Conservation (phyloP, 164 flowering plant species). For the Malania oleifera region DNA sequence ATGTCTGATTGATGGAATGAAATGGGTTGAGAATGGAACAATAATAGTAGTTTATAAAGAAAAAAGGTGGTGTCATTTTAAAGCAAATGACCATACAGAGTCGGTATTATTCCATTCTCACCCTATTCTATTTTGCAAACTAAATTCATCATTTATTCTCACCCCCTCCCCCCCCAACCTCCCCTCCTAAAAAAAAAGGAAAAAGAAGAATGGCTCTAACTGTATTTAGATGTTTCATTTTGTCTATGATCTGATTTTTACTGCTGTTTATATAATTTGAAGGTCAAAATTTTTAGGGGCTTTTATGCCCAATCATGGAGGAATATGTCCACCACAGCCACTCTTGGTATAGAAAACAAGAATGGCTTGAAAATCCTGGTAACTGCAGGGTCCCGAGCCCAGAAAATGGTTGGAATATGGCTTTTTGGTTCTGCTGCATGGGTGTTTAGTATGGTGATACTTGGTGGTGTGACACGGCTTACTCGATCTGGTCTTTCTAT, state of each 20-base stretch:
- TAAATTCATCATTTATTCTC: too few relatives aligned
- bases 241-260: not conserved
- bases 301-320: slow-evolving; percentile 32
- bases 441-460: slow-evolving; percentile 97
- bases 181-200: too few relatives aligned
- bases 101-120: not conserved
- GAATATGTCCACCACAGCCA: slow-evolving; percentile 48
- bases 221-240: too few relatives aligned
- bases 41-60: too few relatives aligned
- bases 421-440: slow-evolving; percentile 92
- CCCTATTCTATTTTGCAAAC: too few relatives aligned
- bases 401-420: slow-evolving; percentile 87
- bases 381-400: slow-evolving; percentile 75
- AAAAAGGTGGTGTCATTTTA: too few relatives aligned
- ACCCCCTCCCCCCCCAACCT: too few relatives aligned
- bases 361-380: slow-evolving; percentile 65
- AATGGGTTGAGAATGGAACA: too few relatives aligned
- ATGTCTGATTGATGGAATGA: too few relatives aligned
- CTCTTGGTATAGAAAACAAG: slow-evolving; percentile 31
- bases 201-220: not conserved
- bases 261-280: not conserved
- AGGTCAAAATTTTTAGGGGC: slow-evolving; percentile 31
- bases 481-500: slow-evolving; percentile 95
- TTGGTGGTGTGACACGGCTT: slow-evolving; percentile 88
- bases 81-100: too few relatives aligned